Percentiles rank a stretch among this genome's conserved stretches.
These are phyloP conservation scores for Porcisia hertigi DNA, from an alignment of 208 protist genomes.

Conservation along the genomic window DNA sequence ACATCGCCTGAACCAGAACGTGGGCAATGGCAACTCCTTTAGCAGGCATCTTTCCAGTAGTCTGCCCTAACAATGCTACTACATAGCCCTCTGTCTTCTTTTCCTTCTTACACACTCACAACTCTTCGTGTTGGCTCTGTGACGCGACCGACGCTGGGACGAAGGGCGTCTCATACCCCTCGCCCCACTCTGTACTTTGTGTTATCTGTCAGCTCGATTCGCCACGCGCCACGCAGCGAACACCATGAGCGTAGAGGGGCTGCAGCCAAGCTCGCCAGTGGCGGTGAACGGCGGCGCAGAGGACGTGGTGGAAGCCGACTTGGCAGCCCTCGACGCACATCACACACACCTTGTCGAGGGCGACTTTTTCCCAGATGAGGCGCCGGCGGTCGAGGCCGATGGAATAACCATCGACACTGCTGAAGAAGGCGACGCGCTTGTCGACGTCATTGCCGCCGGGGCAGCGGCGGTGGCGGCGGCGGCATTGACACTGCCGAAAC, in stretches of 20 bases:
- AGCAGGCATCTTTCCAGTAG: background rate
- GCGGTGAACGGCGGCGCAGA: conserved; percentile 29
- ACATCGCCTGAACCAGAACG: background rate
- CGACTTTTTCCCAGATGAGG: conserved; percentile 63
- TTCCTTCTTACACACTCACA: background rate
- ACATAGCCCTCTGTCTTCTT: background rate
- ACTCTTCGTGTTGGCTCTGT: background rate
- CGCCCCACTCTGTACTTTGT: background rate
- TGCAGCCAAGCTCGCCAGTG: conserved; percentile 14
- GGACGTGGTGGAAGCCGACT: conserved; percentile 46
- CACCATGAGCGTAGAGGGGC: conserved; percentile 3
- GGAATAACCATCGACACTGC: background rate
- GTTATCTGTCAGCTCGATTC: background rate
- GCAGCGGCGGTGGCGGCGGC: conserved; percentile 7
- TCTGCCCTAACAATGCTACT: background rate
- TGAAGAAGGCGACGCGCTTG: conserved; percentile 10
- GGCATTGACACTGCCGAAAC: conserved; percentile 7
- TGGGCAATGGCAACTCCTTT: background rate
- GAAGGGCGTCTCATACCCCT: background rate
- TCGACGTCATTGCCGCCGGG: conserved; percentile 18
- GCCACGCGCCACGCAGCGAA: background rate
- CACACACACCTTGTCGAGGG: conserved; percentile 65
- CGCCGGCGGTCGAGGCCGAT: conserved; percentile 19
- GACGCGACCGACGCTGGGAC: background rate
- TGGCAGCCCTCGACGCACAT: conserved; percentile 34